Percentiles rank a stretch among this genome's conserved stretches.
Evolutionary conservation across 2,329 filamentous ascomycete genomes (phyloP).

Genomic region (Aspergillus viridinutans): DNA sequence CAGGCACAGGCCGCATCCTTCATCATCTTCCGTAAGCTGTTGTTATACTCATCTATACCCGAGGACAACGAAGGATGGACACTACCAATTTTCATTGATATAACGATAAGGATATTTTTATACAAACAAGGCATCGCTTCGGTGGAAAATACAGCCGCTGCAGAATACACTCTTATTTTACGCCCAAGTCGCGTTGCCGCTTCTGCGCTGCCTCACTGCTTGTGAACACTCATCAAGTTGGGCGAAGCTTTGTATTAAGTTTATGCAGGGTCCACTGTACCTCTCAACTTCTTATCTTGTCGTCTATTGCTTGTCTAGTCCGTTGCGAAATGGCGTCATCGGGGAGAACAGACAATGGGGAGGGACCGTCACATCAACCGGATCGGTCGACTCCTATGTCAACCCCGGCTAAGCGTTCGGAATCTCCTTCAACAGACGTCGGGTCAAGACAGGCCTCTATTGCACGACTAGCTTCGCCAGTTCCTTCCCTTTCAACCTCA

Average conservation of each 20-base stretch:
- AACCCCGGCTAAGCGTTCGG: slow-evolving; percentile 28
- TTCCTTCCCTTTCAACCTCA: slow-evolving; percentile 45
- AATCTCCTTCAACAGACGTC: slow-evolving; percentile 40
- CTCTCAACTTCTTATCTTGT: background rate
- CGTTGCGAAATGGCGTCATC: slow-evolving; percentile 13
- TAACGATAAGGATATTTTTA: background rate
- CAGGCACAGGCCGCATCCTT: background rate
- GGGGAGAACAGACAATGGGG: slow-evolving; percentile 34
- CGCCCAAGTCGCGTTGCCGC: background rate
- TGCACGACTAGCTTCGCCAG: slow-evolving; percentile 53
- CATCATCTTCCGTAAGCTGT: background rate
- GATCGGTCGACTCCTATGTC: slow-evolving; percentile 30
- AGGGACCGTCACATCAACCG: slow-evolving; percentile 32
- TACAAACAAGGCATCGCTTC: background rate
- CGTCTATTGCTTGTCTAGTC: background rate
- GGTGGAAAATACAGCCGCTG: background rate
- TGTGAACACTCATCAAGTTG: background rate
- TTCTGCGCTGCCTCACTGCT: background rate
- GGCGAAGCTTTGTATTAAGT: background rate
- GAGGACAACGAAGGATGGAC: background rate
- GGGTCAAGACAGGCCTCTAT: slow-evolving; percentile 50
- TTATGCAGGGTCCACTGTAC: background rate
- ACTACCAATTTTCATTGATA: background rate
- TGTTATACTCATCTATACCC: background rate
- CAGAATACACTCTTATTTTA: background rate